Conservation (phyloP, 208 protist species). For the Acanthamoeba sp. region DNA sequence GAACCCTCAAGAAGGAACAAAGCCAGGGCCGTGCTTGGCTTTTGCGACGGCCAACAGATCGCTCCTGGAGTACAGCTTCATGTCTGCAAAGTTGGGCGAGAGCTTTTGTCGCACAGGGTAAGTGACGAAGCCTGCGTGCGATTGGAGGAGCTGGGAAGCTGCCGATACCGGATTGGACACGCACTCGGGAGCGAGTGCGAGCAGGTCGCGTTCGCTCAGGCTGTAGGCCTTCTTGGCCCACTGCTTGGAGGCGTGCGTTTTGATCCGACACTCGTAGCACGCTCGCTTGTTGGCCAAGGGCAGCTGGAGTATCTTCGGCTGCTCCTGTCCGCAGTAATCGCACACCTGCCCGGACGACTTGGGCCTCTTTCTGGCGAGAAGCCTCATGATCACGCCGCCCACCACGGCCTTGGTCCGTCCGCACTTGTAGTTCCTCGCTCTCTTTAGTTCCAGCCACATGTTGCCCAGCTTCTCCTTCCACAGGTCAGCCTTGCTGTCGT, state of each 20-base stretch:
- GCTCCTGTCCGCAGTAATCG: background rate
- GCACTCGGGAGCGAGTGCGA: background rate
- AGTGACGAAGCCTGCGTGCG: background rate
- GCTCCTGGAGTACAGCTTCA: background rate
- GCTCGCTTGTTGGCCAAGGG: background rate
- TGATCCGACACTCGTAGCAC: background rate
- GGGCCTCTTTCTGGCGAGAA: background rate
- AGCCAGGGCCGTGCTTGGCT: slow-evolving; percentile 8
- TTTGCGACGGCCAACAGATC: background rate
- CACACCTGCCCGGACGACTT: background rate
- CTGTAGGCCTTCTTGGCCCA: background rate
- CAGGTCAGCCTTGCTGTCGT: background rate
- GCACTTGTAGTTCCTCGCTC: background rate
- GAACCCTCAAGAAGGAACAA: background rate
- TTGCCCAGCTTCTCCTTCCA: background rate
- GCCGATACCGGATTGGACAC: background rate
- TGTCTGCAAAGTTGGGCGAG: background rate
- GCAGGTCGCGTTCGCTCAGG: slow-evolving; percentile 1
- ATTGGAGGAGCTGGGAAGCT: background rate
- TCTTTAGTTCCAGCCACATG: background rate
- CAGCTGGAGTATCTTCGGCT: background rate
- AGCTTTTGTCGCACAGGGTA: background rate
- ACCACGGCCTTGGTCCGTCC: background rate
- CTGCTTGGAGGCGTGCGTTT: background rate
- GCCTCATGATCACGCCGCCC: background rate